Evolutionary conservation across 1,284 basidiomycete genomes (phyloP), one percentile per base, ranked within the genome.

Genomic region (Tylopilus sp.): DNA sequence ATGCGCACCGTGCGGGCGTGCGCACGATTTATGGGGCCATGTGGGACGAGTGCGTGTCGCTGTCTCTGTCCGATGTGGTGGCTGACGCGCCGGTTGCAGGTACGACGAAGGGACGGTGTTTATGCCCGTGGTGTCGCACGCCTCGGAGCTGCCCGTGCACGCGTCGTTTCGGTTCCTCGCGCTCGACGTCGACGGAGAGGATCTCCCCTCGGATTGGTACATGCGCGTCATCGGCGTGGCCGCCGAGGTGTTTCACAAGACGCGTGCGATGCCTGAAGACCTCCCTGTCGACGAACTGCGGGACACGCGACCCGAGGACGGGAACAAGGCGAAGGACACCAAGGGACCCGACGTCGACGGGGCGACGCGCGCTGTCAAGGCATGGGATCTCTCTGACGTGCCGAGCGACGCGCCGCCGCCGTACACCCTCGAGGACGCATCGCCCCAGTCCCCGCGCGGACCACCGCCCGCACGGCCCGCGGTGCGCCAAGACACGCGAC

Each of bases 21-120:
- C 76, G 81, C n/a, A 84, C 73, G 4, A 78, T 90, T 48, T 90
- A 90, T 58, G 85, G 85, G 22, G 88, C 87, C 9, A 90, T 90
- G 88, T 90, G 88, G 87, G 89, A 91, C 60, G 88, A 89, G 85
- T 88, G 55, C 66, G 85, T 80, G 15, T 48, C 13, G 40, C 17
- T 0, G 39, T 5, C 19, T 48, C 20, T 44, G 35, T 25, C 17
- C 24, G 7, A n/a, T 5, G 3, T 8, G n/a, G 15, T 9, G 37
- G 37, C 52, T 54, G 41, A 45, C 37, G 51, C 17, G 37, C 42
- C 45, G 37, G 25, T 7, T 50, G 7, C 57, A 88, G 86, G 65
- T 90, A 90, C 57, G 88, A 90, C 59, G 87, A 90, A 71, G 88
- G 88, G 28, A 90, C 88, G 1, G 86, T 83, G 4, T 81, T 86